Conservation (phyloP, 2,329 filamentous ascomycete genomes). For the Epichloe typhina region DNA sequence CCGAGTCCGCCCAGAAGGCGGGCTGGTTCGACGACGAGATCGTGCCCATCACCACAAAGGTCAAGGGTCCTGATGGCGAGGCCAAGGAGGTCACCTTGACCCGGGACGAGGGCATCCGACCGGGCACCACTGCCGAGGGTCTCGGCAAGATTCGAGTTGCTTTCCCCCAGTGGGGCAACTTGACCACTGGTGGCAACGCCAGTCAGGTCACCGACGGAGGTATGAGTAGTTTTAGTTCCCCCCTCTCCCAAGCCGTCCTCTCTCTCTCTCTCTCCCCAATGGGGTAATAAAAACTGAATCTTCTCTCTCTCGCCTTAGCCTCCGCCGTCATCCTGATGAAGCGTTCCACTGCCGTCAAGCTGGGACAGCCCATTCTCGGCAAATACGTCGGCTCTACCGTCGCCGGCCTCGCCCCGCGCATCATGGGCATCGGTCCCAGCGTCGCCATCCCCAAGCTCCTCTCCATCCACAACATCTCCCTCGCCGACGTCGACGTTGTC, state of each 20-base stretch:
- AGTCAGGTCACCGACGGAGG: constrained; percentile 89
- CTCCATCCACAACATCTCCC: constrained; percentile 58
- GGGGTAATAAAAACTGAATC: background rate
- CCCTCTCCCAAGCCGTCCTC: rapidly evolving
- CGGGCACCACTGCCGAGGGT: constrained; percentile 73
- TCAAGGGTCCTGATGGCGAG: constrained; percentile 77
- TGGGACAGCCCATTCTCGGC: constrained; percentile 82
- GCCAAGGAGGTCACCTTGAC: constrained; percentile 65
- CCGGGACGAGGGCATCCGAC: constrained; percentile 80
- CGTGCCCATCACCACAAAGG: constrained; percentile 65
- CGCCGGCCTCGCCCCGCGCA: constrained; percentile 76
- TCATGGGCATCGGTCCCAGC: constrained; percentile 89
- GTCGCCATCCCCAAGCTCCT: constrained; percentile 73
- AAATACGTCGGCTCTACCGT: constrained; percentile 92
- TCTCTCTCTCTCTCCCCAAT: background rate
- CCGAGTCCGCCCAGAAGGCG: constrained; percentile 79
- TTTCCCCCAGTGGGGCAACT: constrained; percentile 84
- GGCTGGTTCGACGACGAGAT: constrained; percentile 94
- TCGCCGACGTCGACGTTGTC: constrained; percentile 76
- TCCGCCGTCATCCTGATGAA: constrained; percentile 89
- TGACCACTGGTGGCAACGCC: constrained; percentile 84
- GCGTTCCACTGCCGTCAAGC: constrained; percentile 72
- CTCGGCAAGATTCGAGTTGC: constrained; percentile 78
- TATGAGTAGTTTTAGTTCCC: constrained; percentile 20
- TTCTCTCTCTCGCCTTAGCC: constrained; percentile 30